Conservation (phyloP, 208 protist genomes). For the Trypanosoma vivax region DNA sequence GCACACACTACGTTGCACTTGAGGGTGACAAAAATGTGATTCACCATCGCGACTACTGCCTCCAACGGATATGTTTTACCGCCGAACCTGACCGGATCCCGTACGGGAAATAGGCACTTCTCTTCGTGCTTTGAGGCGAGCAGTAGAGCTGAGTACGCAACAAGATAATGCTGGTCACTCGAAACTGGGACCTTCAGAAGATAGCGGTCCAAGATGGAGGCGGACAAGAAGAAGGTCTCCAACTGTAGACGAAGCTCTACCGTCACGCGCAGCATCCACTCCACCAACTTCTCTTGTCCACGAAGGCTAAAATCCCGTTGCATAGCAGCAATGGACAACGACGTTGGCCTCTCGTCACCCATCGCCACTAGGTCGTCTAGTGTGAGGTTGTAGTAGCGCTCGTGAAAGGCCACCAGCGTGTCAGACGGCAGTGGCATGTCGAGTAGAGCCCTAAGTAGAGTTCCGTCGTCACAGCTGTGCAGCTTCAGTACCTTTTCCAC, state of each 20-base stretch:
- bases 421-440: conserved; percentile 24
- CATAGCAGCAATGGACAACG: not conserved
- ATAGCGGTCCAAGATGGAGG: conserved; percentile 77
- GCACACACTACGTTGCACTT: conserved; percentile 37
- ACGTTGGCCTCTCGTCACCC: conserved; percentile 29
- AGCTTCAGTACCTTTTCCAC: conserved; percentile 24
- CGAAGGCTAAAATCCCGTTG: conserved; percentile 19
- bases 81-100: conserved; percentile 87
- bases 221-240: conserved; percentile 78
- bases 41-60: conserved; percentile 43
- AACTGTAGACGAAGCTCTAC: conserved; percentile 26
- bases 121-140: conserved; percentile 98
- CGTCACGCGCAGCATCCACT: conserved; percentile 30
- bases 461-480: not conserved
- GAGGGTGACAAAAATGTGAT: conserved; percentile 31
- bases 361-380: conserved; percentile 60
- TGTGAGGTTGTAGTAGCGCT: conserved; percentile 39
- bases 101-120: conserved; percentile 89
- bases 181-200: conserved; percentile 47
- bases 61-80: conserved; percentile 85
- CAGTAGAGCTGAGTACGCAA: conserved; percentile 87
- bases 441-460: conserved; percentile 23
- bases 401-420: conserved; percentile 21
- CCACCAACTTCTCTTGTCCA: conserved; percentile 13
- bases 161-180: conserved; percentile 43